Conservation (phyloP, 345 rosid genomes). For the Clarkia xantiana region DNA sequence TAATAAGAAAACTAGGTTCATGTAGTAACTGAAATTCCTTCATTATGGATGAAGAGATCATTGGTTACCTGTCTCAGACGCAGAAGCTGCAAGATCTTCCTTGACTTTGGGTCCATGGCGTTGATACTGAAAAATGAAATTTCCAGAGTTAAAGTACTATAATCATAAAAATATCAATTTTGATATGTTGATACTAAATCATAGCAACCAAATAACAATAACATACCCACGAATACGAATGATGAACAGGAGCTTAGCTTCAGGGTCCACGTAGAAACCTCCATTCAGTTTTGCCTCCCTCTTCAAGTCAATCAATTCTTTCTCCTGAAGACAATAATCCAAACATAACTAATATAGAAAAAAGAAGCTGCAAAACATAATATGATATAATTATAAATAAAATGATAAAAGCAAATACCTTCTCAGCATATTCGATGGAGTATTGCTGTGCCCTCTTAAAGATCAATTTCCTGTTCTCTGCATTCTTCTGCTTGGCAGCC, state of each 20-base stretch:
- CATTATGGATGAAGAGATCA: background rate
- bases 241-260: conserved; percentile 71
- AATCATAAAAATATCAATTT: background rate
- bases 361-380: background rate
- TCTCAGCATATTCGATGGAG: conserved; percentile 37
- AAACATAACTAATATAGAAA: background rate
- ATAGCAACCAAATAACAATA: background rate
- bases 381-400: background rate
- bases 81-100: conserved; percentile 82
- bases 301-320: conserved; percentile 49
- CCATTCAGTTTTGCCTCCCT: too few relatives aligned
- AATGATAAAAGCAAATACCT: conserved; percentile 18
- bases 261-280: conserved; percentile 83
- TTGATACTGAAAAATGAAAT: conserved; percentile 27
- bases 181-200: too few relatives aligned
- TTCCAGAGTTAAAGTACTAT: background rate
- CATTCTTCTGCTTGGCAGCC: conserved; percentile 35
- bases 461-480: conserved; percentile 43
- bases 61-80: conserved; percentile 72
- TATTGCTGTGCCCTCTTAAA: conserved; percentile 45
- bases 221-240: conserved; percentile 71
- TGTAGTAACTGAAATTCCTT: too few relatives aligned
- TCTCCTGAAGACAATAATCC: conserved; percentile 24
- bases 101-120: too few relatives aligned
- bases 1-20: too few relatives aligned